Conservation (phyloP, 768 basidiomycete genomes). For the Russula earlei region DNA sequence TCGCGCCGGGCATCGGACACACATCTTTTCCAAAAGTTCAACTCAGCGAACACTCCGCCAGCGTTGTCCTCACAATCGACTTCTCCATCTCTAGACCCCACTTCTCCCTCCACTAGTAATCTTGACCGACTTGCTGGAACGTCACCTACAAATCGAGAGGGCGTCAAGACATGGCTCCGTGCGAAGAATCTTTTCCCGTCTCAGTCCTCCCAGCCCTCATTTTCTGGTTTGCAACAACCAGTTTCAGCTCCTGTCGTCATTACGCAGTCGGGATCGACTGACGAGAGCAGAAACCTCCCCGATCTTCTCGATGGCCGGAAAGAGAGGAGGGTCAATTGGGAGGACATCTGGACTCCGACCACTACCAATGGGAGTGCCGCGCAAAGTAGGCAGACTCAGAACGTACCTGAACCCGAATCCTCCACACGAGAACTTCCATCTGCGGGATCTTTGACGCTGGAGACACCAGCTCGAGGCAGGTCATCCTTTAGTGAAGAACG, state of each 20-base stretch:
- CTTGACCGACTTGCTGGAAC: constrained; percentile 32
- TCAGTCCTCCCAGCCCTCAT: constrained; percentile 25
- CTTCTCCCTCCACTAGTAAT: constrained; percentile 30
- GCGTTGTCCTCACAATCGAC: constrained; percentile 34
- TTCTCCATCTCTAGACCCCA: constrained; percentile 40
- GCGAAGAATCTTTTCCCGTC: constrained; percentile 47
- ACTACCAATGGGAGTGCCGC: constrained; percentile 34
- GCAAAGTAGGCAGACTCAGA: constrained; percentile 23
- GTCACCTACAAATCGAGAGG: constrained; percentile 66
- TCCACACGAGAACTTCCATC: constrained; percentile 3
- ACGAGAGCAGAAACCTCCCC: constrained; percentile 50
- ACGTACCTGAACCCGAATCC: constrained; percentile 22
- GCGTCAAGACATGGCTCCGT: constrained; percentile 73
- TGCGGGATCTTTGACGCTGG: constrained; percentile 9
- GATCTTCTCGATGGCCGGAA: constrained; percentile 52
- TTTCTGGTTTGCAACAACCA: constrained; percentile 12
- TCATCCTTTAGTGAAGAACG: background rate
- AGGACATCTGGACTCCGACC: constrained; percentile 49
- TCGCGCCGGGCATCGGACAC: constrained; percentile 65
- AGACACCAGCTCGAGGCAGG: constrained; percentile 8
- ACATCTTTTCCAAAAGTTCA: constrained; percentile 48
- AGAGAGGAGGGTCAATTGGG: constrained; percentile 56
- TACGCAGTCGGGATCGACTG: constrained; percentile 28
- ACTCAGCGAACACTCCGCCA: constrained; percentile 31
- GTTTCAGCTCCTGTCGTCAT: constrained; percentile 27